phyloP scores from a whole-genome alignment of 1,284 basidiomycete genomes.

The Tranzscheliella williamsii region DNA sequence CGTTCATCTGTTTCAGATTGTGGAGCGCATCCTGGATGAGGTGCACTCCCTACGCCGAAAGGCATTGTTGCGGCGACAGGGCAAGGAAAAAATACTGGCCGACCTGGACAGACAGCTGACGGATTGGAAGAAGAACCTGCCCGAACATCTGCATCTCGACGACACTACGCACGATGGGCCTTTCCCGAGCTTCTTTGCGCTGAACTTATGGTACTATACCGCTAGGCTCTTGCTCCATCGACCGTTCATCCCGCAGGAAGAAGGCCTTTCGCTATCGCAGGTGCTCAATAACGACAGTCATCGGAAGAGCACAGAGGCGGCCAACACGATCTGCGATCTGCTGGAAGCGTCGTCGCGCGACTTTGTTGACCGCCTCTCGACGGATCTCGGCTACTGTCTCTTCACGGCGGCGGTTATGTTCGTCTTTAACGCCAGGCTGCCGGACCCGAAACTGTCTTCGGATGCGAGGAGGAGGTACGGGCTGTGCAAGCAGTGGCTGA shows the following conservation, averaged over 20 bases:
- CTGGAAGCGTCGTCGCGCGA: slow-evolving; percentile 33
- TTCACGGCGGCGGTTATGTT: slow-evolving; percentile 54
- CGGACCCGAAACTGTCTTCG: slow-evolving; percentile 18
- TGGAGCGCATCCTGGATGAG: slow-evolving; percentile 46
- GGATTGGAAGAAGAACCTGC: slow-evolving; percentile 41
- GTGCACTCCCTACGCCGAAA: slow-evolving; percentile 52
- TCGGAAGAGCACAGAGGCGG: slow-evolving; percentile 38
- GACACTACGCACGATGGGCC: slow-evolving; percentile 31
- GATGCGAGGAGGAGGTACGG: slow-evolving; percentile 43
- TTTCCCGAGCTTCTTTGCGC: slow-evolving; percentile 43
- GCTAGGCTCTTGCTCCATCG: slow-evolving; percentile 47
- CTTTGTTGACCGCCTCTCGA: slow-evolving; percentile 46
- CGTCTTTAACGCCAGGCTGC: slow-evolving; percentile 49
- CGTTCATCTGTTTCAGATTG: slow-evolving; percentile 49
- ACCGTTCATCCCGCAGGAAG: slow-evolving; percentile 54
- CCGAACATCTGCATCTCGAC: slow-evolving; percentile 35
- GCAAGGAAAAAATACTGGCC: slow-evolving; percentile 30
- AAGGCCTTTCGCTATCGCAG: slow-evolving; percentile 31
- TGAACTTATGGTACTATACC: slow-evolving; percentile 51
- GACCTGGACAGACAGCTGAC: slow-evolving; percentile 48
- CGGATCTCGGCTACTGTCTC: slow-evolving; percentile 51
- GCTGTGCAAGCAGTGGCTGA: slow-evolving; percentile 48
- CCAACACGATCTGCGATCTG: slow-evolving; percentile 50
- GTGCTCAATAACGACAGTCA: slow-evolving; percentile 43
- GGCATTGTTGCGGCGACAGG: slow-evolving; percentile 42